A percentile compares a stretch with the other conserved stretches of the same genome.
Conservation (phyloP, 352 stramenopile genomes). For the Aphanomyces invadans region DNA sequence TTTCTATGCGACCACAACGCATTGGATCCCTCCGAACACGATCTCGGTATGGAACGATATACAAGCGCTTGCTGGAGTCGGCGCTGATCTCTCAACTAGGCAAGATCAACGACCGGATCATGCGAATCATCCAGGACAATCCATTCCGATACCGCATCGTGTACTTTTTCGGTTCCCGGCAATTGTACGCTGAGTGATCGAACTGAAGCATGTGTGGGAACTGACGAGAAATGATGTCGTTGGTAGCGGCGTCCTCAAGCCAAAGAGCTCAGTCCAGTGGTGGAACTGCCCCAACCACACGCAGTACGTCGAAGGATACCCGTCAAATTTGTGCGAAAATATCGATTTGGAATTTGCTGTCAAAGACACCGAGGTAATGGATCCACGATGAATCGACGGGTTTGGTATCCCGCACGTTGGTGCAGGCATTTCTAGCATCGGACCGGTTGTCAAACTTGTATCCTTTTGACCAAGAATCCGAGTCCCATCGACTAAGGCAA, state of each 20-base stretch:
- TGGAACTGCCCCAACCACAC: slow-evolving; percentile 5
- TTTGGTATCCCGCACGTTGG: too few relatives aligned
- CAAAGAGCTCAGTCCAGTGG: background rate
- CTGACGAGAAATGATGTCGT: too few relatives aligned
- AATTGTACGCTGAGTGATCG: background rate
- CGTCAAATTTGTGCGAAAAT: background rate
- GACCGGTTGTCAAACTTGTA: background rate
- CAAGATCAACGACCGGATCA: background rate
- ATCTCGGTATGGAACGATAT: background rate
- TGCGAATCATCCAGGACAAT: background rate
- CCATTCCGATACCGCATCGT: background rate
- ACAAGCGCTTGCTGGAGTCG: background rate
- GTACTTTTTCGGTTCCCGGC: slow-evolving; percentile 7
- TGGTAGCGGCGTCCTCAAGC: slow-evolving; percentile 1
- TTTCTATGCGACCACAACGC: background rate
- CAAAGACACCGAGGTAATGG: background rate
- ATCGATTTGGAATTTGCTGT: background rate
- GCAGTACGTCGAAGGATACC: background rate
- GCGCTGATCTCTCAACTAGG: background rate
- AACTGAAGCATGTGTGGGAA: too few relatives aligned
- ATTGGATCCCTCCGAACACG: background rate
- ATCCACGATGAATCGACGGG: too few relatives aligned
- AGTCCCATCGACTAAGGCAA: background rate
- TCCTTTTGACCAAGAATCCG: background rate
- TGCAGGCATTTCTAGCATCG: slow-evolving; percentile 4